Percentiles rank a stretch among this genome's conserved stretches.
Evolutionary conservation across 2,329 filamentous ascomycete species (phyloP).

Genomic region (Atkinsonella hypoxylon): DNA sequence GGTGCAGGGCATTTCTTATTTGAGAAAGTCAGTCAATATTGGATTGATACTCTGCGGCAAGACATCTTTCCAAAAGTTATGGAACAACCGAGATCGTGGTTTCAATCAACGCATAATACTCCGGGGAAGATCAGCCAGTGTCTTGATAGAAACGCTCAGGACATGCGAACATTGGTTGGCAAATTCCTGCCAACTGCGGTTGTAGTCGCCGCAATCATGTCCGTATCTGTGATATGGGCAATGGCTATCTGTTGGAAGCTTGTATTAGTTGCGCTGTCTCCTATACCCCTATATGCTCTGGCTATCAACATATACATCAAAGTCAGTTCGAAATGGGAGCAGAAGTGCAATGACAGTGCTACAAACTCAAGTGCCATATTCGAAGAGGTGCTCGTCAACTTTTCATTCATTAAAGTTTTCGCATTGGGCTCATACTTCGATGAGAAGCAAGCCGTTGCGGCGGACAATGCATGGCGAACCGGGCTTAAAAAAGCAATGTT

Average conservation of each 20-base stretch:
- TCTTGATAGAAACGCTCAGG: constrained; percentile 73
- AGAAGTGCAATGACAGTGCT: constrained; percentile 49
- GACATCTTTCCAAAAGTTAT: constrained; percentile 60
- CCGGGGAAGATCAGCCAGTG: constrained; percentile 53
- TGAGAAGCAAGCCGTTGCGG: constrained; percentile 44
- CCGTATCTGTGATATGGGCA: constrained; percentile 63
- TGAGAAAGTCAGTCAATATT: constrained; percentile 59
- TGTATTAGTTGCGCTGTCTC: constrained; percentile 61
- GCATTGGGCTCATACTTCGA: constrained; percentile 63
- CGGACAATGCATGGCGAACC: constrained; percentile 38
- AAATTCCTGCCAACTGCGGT: constrained; percentile 63
- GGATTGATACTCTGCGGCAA: constrained; percentile 61
- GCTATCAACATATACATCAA: constrained; percentile 54
- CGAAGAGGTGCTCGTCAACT: constrained; percentile 64
- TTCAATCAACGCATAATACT: constrained; percentile 56
- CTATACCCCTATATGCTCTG: constrained; percentile 53
- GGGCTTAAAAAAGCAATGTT: constrained; percentile 56
- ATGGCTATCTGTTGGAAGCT: constrained; percentile 66
- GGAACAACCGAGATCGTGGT: constrained; percentile 67
- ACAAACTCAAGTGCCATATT: constrained; percentile 45
- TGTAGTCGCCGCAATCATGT: constrained; percentile 53
- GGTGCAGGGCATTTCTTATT: constrained; percentile 60
- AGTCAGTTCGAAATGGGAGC: constrained; percentile 62
- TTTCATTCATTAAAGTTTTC: constrained; percentile 65
- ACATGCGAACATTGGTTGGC: constrained; percentile 73